Evolutionary conservation across 805 yeast genomes (phyloP), one percentile per base, ranked within the genome.

Genomic region (Ogataea angusta): DNA sequence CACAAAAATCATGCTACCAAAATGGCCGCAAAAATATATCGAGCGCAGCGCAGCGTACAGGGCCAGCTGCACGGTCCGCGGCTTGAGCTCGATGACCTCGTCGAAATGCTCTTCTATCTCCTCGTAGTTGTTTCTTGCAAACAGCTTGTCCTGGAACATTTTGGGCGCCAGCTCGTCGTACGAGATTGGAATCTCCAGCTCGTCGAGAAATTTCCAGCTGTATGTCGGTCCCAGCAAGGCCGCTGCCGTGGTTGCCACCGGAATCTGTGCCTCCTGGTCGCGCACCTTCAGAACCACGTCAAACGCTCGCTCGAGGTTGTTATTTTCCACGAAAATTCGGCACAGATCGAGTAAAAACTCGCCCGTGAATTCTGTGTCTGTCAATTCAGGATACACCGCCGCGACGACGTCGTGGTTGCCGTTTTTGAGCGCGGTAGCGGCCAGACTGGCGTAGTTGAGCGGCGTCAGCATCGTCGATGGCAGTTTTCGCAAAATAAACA

Each of bases 41-140:
- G 59, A 52, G 9, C 43, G 24, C n/a, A 59, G 38, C 2, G 56
- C 10, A 0, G 51, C 44, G 25, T 40, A 49, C 6, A 58, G 9
- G 9, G 48, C 24, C 13, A 57, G 15, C n/a, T 45, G 31, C 15
- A 46, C 44, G 0, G 52, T 38, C 13, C 36, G 12, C 1, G 32
- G 26, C 2, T 40, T 23, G 10, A 54, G 8, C 6, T 13, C 25
- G 4, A 30, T 10, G 1, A 47, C n/a, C 5, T 21, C 8, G 1
- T 30, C 19, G 7, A 52, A 16, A 5, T 29, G 30, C 27, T 32
- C 30, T 3, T 21, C 27, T 8, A 53, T 18, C 13, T 32, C 26
- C 14, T 30, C n/a, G 25, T 34, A 26, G n/a, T 32, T 30, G n/a
- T 40, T 45, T 22, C 30, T 46, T 5, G 42, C 38, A 22, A 47